Base-by-base conservation (phyloP, 2,329 filamentous ascomycete genomes). In the Colletotrichum graminicola region DNA sequence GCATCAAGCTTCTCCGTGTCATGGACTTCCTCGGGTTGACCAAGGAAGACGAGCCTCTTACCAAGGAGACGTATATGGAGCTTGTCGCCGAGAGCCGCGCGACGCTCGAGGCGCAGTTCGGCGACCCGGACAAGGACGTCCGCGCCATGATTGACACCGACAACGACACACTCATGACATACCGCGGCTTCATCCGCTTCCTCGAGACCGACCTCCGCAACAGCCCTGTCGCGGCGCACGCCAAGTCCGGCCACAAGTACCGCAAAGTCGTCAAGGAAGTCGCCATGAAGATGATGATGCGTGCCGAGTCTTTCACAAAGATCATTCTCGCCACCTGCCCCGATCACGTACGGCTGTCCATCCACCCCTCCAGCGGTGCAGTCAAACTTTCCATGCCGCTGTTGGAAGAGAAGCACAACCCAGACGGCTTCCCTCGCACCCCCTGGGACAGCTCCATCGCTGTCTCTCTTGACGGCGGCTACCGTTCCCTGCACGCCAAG, bases 1-100 rank as follows among this genome's bases (percentile, higher is more conserved):
- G 79, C 62, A 74, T 83, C 64, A 78, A 78, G 62, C 81, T 82
- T 49, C 76, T 80, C 49, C 80, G 81, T 10, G 75, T 84, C 65
- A 76, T 78, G 72, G 79, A 82, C 64, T 74, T 83, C 8, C 75
- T 82, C 3, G 77, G 76, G 29, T 60, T 71, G 32, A 67, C 68
- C 4, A 66, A 71, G 16, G 57, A 59, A 14, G 45, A 64, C 51
- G 69, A 78, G 29, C 55, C 64, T 0, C 67, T 73, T 21, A 72
- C 68, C 43, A 68, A 62, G 64, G 68, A 72, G 4, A 63, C 55
- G 57, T 72, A 72, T 12, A 72, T 72, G 69, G 32, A 45, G 23
- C 65, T 70, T 1, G 65, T 65, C 51, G 66, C 41, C 39, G 62
- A 73, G 56, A 71, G 65, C 2, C 69, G 69, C n/a, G 47, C 32